phyloP scores from a whole-genome alignment of 768 basidiomycete species.

The Boletus rubropictus region DNA sequence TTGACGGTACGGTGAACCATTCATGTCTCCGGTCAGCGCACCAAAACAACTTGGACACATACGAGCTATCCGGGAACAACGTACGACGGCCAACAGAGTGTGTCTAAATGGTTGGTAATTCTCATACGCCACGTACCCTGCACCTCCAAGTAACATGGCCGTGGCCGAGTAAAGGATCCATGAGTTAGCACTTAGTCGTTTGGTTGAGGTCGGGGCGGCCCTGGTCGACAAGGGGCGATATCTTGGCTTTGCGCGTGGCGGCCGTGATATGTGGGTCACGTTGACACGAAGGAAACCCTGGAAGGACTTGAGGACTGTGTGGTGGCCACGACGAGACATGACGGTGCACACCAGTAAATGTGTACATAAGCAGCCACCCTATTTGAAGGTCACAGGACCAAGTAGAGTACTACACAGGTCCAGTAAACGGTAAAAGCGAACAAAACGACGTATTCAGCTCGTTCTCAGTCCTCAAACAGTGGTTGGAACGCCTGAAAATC shows the following conservation, averaged over 20 bases:
- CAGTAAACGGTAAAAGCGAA: background rate
- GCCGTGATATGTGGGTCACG: conserved; percentile 1
- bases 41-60: conserved; percentile 28
- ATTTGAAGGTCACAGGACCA: background rate
- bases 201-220: background rate
- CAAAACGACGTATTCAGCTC: background rate
- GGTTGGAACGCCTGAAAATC: conserved; percentile 26
- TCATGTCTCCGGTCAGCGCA: conserved; percentile 25
- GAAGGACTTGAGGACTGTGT: conserved; percentile 10
- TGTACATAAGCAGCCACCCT: background rate
- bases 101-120: conserved; percentile 72
- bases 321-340: conserved; percentile 18
- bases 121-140: conserved; percentile 50
- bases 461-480: conserved; percentile 29
- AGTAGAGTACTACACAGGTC: too few relatives aligned
- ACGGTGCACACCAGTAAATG: background rate
- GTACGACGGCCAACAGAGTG: conserved; percentile 59
- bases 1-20: background rate
- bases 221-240: conserved; percentile 11
- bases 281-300: conserved; percentile 5
- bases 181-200: conserved; percentile 7
- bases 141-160: conserved; percentile 28
- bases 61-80: conserved; percentile 78
- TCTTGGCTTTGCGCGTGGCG: conserved; percentile 3
- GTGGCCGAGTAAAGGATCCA: conserved; percentile 26